Evolutionary conservation across 257 asterid species (phyloP).

Genomic region (Solanum commersonii): DNA sequence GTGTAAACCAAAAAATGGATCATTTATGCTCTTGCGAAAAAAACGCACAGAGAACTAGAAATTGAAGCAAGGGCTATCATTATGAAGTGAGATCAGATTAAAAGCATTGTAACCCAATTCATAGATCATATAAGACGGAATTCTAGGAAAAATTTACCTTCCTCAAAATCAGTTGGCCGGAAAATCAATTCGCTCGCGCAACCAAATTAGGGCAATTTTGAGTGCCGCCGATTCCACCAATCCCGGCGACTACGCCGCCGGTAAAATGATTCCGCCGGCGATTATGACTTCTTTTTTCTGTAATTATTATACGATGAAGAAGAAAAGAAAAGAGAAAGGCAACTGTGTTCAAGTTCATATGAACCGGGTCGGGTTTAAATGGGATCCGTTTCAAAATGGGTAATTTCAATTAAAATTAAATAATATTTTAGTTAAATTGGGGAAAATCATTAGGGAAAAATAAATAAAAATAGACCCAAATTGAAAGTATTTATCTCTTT

Average conservation of each 20-base stretch:
- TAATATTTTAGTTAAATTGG: background rate
- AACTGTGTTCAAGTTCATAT: background rate
- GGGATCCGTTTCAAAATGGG: background rate
- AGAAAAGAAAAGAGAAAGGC: background rate
- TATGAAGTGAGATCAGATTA: background rate
- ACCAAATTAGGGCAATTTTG: background rate
- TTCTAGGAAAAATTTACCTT: background rate
- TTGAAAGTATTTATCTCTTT: no score
- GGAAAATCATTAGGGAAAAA: background rate
- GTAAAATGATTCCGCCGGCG: background rate
- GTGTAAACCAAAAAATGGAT: background rate
- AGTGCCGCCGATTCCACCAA: background rate
- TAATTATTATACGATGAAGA: background rate
- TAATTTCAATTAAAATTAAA: background rate
- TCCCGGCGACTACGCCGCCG: background rate
- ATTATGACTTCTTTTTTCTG: no score
- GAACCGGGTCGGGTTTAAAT: background rate
- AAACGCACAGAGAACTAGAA: background rate
- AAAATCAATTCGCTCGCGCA: background rate
- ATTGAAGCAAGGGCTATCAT: background rate
- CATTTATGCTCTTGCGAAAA: background rate
- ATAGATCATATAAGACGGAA: background rate
- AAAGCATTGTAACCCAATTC: background rate
- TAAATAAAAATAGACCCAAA: no score
- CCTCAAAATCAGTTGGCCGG: background rate